phyloP scores from a whole-genome alignment of 1,284 basidiomycete genomes.

The Ceratobasidium sp. region DNA sequence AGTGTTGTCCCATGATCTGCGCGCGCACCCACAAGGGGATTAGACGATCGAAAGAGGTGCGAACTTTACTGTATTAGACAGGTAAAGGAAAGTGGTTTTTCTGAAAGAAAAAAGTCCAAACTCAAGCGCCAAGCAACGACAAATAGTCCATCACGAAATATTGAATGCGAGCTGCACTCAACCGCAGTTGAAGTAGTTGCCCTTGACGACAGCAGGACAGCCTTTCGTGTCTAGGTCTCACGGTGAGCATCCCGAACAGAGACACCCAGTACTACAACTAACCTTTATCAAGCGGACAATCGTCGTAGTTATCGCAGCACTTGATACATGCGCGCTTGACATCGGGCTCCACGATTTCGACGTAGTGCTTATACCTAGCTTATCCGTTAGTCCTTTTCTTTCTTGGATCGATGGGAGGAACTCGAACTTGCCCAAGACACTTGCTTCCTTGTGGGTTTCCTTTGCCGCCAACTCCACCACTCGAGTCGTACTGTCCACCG shows the following conservation, averaged over 20 bases:
- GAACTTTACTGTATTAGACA: no score
- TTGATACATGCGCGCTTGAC: conserved; percentile 51
- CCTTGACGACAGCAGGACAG: conserved; percentile 49
- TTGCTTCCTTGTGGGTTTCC: conserved; percentile 51
- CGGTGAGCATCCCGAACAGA: no score
- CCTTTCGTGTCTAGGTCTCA: conserved; percentile 48
- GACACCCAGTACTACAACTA: no score
- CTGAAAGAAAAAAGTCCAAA: neutral
- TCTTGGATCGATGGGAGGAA: no score
- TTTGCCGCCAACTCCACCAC: conserved; percentile 51
- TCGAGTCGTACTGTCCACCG: conserved; percentile 54
- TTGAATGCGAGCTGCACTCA: neutral
- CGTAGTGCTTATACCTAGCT: conserved; percentile 50
- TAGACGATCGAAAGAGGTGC: no score
- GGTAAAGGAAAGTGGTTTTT: neutral
- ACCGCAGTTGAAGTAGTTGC: conserved; percentile 47
- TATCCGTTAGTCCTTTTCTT: neutral
- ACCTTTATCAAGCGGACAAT: conserved; percentile 48
- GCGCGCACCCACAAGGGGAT: no score
- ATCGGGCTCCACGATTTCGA: conserved; percentile 52
- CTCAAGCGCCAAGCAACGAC: neutral
- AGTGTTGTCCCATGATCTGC: neutral
- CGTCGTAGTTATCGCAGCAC: conserved; percentile 51
- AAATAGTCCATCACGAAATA: neutral
- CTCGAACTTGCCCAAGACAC: conserved; percentile 49